Conservation (phyloP, 306 rosid species). For the Sicyos edulis region DNA sequence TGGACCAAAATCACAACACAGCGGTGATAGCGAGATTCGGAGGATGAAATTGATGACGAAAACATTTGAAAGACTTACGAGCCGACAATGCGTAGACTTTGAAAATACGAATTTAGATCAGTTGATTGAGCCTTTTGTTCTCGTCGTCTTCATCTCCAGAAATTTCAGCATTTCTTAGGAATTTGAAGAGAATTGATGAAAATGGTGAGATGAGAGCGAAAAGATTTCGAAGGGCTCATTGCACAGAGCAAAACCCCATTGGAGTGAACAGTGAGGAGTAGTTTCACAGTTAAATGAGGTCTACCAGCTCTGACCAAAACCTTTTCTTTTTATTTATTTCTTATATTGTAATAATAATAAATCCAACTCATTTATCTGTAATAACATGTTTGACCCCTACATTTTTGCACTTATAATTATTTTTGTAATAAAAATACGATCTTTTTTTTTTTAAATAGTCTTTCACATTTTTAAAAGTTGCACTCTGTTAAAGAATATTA, state of each 20-base stretch:
- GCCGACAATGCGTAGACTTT: constrained; percentile 20
- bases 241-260: not conserved
- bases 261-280: not conserved
- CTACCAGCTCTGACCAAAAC: too few relatives aligned
- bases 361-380: too few relatives aligned
- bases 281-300: too few relatives aligned
- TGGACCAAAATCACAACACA: constrained; percentile 1
- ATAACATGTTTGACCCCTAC: too few relatives aligned
- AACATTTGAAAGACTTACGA: not conserved
- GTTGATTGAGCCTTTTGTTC: not conserved
- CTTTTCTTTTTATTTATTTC: too few relatives aligned
- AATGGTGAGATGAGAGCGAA: not conserved
- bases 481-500: too few relatives aligned
- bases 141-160: not conserved
- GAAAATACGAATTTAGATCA: not conserved
- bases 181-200: not conserved
- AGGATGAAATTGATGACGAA: not conserved
- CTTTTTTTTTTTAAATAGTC: too few relatives aligned
- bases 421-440: too few relatives aligned
- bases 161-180: not conserved
- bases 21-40: not conserved
- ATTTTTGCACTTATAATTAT: too few relatives aligned
- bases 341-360: too few relatives aligned
- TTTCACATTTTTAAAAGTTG: too few relatives aligned
- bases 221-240: not conserved